Base-by-base conservation (phyloP, 1,284 basidiomycete species). In the Ceratobasidium sp. region DNA sequence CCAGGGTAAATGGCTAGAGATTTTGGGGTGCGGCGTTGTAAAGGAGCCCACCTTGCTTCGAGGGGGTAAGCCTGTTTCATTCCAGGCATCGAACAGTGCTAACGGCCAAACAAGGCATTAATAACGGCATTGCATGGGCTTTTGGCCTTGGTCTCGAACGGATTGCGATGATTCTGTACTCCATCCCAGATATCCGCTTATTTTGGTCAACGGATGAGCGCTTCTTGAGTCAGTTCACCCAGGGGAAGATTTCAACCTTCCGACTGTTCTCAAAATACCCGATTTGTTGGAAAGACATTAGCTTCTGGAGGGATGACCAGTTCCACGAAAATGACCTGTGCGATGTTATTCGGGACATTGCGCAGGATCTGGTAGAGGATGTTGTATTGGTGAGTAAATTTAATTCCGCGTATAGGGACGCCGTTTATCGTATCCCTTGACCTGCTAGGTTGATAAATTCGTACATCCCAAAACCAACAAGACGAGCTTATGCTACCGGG, bases 301-400 rank as follows among this genome's bases (percentile, higher is more conserved):
- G 92, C 81, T 97, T 98, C 84, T 98, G 97, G 97, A 79, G 92
- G 24, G 54, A 69, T 22, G 27, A 66, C 62, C 51, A 75, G 27
- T 87, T 97, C 80, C 96, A 98, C 81, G 95, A 98, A 78, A 98
- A 99, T 80, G 98, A 99, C 82, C 92, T 98, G 79, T 98, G 94
- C 81, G 98, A 99, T 81, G 86, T 97, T 61, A 92, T 99, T 6
- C 86, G 98, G 65, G 96, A 98, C 78, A 87, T 92, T 7, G 96
- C 94, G 0, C 96, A 95, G 0, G 96, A 98, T 81, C 79, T 97
- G 72, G 95, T 92, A 0, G 97, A 99, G 81, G 92, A 94, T 78
- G 96, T 99, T 5, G 88, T 92, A 79, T 86, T 92, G 84, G 95
- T 93, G 78, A 79, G 87, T 56, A n/a, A n/a, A 8, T 76, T 0